Base-by-base conservation (phyloP, 345 rosid species). In the Psidium friedrichsthalianum region DNA sequence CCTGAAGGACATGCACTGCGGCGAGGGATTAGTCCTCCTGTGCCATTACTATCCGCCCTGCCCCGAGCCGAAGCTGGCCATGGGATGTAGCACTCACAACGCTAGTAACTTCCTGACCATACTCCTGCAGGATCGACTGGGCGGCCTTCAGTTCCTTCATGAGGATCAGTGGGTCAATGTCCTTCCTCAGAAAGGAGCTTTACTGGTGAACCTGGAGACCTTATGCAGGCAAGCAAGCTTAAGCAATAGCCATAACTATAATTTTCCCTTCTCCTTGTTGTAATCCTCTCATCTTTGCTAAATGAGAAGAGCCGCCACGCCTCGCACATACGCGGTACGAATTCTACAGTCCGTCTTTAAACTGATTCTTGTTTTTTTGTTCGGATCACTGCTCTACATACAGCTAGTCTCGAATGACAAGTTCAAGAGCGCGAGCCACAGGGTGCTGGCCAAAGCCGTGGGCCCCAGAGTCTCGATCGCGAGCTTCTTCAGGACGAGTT, bases 101-200 rank as follows among this genome's bases (percentile, higher is more conserved):
- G 89, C 86, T 25, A 32, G 57, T 40, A 56, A 64, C 40, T 81
- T 88, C 87, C 74, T 86, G 44, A 87, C 87, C 3, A 61, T 85
- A 12, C 86, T 88, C 52, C 82, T 61, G 12, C 83, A 85, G 86
- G 83, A 88, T 56, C 52, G 40, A 25, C 61, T 83, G 12, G 86
- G 87, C 2, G 89, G 89, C 40, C 89, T 88, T 29, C 87, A 88
- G 82, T 54, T 88, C 24, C 85, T 52, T 6, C 86, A 83, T 14
- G 74, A 84, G 6, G 61, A 78, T 84, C 82, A 64, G 58, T 59
- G 86, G 86, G 11, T 1, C n/a, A 54, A 84, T 11, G 86, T 84
- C 16, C 83, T 29, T 18, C 58, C 58, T 42, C 84, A 82, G 47
- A 52, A 32, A 53, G 84, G 84, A 82, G 58, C 84, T 21, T 55